phyloP scores from a whole-genome alignment of 306 rosid genomes.

The Vicia faba region DNA sequence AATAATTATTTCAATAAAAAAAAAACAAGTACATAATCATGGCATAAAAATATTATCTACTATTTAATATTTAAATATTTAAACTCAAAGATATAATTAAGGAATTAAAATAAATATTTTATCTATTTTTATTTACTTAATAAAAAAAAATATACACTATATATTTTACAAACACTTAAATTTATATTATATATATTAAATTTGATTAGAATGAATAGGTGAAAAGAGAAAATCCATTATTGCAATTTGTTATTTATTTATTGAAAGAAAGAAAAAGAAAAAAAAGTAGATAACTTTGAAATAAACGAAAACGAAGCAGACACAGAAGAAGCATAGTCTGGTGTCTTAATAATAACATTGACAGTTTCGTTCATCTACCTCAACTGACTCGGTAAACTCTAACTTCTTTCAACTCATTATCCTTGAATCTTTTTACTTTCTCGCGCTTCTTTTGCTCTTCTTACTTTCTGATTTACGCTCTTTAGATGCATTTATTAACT shows the following conservation, averaged over 20 bases:
- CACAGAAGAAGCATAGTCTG: neutral
- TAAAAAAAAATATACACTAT: too few relatives aligned
- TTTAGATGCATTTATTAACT: conserved; percentile 23
- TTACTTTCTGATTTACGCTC: conserved; percentile 20
- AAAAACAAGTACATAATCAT: too few relatives aligned
- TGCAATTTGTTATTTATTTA: neutral
- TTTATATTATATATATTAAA: too few relatives aligned
- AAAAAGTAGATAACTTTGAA: neutral
- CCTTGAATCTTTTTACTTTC: conserved; percentile 35
- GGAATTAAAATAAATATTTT: too few relatives aligned
- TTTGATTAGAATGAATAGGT: too few relatives aligned
- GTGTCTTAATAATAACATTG: neutral
- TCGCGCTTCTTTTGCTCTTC: conserved; percentile 19
- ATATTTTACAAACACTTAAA: too few relatives aligned
- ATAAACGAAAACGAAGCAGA: conserved; percentile 15
- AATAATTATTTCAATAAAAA: too few relatives aligned
- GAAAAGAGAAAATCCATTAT: neutral
- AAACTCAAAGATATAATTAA: too few relatives aligned
- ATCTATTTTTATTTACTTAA: too few relatives aligned
- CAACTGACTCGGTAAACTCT: conserved; percentile 46
- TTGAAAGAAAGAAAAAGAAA: too few relatives aligned
- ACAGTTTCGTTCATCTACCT: neutral
- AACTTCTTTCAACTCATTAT: conserved; percentile 21
- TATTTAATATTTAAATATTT: too few relatives aligned
- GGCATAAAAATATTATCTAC: too few relatives aligned